Base-by-base conservation (phyloP, 1,284 basidiomycete genomes). In the Cryptococcus depauperatus region DNA sequence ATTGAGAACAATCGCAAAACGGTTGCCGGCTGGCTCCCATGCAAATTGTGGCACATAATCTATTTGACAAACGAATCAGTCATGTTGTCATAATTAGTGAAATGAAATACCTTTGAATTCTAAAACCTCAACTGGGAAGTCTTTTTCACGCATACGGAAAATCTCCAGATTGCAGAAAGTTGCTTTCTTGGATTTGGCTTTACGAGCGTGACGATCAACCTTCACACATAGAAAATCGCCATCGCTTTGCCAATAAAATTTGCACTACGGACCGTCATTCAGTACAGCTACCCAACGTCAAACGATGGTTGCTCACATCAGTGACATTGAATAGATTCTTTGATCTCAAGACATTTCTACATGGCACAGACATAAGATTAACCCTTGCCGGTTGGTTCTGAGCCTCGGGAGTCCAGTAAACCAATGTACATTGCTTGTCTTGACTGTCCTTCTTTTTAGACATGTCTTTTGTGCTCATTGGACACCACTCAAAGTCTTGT, bases 301-400 rank as follows among this genome's bases (percentile, higher is more conserved):
- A n/a, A n/a, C n/a, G n/a, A n/a, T n/a, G n/a, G 18, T 22, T 5
- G 76, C 78, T 59, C 60, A 90, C 90, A 77, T 97, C 93, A 4
- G 90, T 84, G 43, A 99, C 95, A 67, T 93, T 93, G 78, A 98
- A 98, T 52, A 99, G 71, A 71, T 99, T 98, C 78, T 98, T 98
- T 59, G 92, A 86, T 34, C 95, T 82, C 35, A 97, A 72, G 51
- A 89, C 80, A 42, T 77, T 77, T 43, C 95, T 82, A 63, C 80
- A 83, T 3, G 95, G 95, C 71, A 98, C 84, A 56, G 79, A 79
- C 72, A 97, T 79, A 46, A 99, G 75, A 23, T 91, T 89, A 52
- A 98, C 95, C 56, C 95, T 83, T 10, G 95, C 95, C 37, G 95
- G 95, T 73, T 97, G 92, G 74, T 98, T 98, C 46, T 75, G 77